A percentile compares a stretch with the other conserved stretches of the same genome.
These are phyloP conservation scores for Dactylellina leptospora DNA, from an alignment of 2,329 filamentous ascomycete species.

Conservation along the genomic window DNA sequence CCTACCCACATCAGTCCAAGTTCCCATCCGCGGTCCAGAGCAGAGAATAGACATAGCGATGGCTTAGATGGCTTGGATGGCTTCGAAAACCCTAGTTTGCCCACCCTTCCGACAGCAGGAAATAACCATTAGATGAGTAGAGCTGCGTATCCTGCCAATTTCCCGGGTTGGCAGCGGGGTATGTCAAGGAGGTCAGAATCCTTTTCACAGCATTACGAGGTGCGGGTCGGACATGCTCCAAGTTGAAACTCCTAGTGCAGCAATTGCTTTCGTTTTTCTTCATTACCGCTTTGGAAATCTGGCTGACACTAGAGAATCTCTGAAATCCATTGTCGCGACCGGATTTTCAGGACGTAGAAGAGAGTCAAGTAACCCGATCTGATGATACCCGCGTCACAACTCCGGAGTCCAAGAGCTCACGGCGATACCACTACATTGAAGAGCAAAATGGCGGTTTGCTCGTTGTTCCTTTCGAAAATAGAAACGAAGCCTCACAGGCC, in stretches of 20 bases:
- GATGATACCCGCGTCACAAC: constrained; percentile 50
- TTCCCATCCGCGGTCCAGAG: constrained; percentile 20
- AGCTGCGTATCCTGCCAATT: constrained; percentile 53
- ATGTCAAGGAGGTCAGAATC: constrained; percentile 54
- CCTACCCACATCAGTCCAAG: constrained; percentile 2
- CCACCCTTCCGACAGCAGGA: constrained; percentile 30
- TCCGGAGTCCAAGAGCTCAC: constrained; percentile 43
- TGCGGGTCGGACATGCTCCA: constrained; percentile 51
- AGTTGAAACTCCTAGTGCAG: constrained; percentile 43
- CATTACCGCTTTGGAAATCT: too few relatives aligned
- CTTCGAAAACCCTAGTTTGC: constrained; percentile 28
- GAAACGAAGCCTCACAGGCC: constrained; percentile 21
- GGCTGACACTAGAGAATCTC: too few relatives aligned
- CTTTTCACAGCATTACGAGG: constrained; percentile 54
- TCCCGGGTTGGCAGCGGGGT: constrained; percentile 53
- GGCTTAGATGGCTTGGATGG: constrained; percentile 50
- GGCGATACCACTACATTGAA: constrained; percentile 49
- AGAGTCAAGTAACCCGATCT: constrained; percentile 50
- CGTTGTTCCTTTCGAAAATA: constrained; percentile 37
- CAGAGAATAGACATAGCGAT: constrained; percentile 20
- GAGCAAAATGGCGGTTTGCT: constrained; percentile 48
- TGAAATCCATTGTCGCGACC: neutral
- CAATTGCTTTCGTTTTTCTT: constrained; percentile 5
- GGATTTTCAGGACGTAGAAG: constrained; percentile 47
- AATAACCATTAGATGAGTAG: constrained; percentile 47